These are phyloP conservation scores for Agastache rugosa DNA, from an alignment of 257 asterid species.

Conservation along the genomic window DNA sequence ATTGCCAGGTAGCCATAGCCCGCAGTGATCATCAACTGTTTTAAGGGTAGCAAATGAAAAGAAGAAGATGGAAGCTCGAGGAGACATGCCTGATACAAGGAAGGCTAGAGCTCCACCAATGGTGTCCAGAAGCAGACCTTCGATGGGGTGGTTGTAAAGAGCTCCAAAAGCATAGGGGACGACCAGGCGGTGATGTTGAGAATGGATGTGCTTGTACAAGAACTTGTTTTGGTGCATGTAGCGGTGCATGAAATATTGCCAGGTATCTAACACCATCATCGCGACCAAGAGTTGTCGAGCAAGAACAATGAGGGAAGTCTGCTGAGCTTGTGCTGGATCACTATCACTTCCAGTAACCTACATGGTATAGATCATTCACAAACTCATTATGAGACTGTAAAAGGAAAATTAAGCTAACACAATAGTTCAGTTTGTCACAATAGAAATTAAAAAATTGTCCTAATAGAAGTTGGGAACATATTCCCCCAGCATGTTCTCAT, in stretches of 20 bases:
- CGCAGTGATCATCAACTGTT: slow-evolving; percentile 94
- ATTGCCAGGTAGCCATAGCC: slow-evolving; percentile 91
- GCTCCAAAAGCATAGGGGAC: slow-evolving; percentile 96
- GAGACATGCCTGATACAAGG: slow-evolving; percentile 92
- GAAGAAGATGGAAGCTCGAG: slow-evolving; percentile 83
- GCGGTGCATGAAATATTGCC: slow-evolving; percentile 96
- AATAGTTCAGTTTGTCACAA: not conserved
- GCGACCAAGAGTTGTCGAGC: slow-evolving; percentile 64
- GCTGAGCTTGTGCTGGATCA: slow-evolving; percentile 49
- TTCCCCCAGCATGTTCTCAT: too few species aligned
- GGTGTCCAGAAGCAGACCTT: slow-evolving; percentile 90
- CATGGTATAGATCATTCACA: slow-evolving; percentile 31
- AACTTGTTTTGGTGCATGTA: slow-evolving; percentile 96
- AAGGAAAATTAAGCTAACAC: not conserved
- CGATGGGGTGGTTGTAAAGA: slow-evolving; percentile 90
- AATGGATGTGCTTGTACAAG: slow-evolving; percentile 82
- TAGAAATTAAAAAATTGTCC: not conserved
- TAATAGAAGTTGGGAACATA: not conserved
- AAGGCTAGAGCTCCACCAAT: slow-evolving; percentile 85
- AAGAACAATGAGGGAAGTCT: slow-evolving; percentile 57
- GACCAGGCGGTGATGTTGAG: slow-evolving; percentile 85
- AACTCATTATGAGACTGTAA: slow-evolving; percentile 2
- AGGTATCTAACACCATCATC: slow-evolving; percentile 81
- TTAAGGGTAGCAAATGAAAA: slow-evolving; percentile 90
- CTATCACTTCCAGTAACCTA: slow-evolving; percentile 73